Base-by-base conservation (phyloP, 2,329 filamentous ascomycete genomes). In the Arthrobotrys conoides region DNA sequence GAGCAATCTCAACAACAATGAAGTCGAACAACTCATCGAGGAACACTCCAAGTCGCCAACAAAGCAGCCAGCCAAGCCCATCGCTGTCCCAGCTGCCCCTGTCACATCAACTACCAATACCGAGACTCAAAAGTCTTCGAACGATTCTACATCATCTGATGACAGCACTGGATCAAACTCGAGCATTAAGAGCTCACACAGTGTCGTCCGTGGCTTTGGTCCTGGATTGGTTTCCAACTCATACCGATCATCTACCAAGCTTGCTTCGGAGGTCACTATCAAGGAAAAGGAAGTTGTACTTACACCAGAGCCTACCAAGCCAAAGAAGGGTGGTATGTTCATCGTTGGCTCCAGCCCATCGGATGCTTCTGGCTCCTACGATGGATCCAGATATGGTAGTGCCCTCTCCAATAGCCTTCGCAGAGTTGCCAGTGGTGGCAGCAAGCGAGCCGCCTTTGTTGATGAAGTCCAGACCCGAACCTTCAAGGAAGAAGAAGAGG, bases 131-230 rank as follows among this genome's bases (percentile, higher is more conserved):
- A 79, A 68, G 38, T 24, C 55, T 48, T 79, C 76, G 4, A 73
- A 36, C 38, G 69, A 79, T 18, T 79, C 76, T 33, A 73, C 76
- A 69, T 46, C 69, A 22, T 69, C 73, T 51, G 53, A 72, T 18
- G 59, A 80, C 30, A 72, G 75, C 51, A 59, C 77, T 33, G 80
- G 76, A 5, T 80, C 80, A 38, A 81, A 81, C 68, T 67, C 73
- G 12, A 81, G 80, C 66, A 66, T 84, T 5, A 85, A 90, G 80
- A 88, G 88, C 81, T 87, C 87, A 14, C 88, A 90, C 77, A 94
- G 91, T 80, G 89, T 97, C 73, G 91, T 97, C 66, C 92, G 93
- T 80, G 94, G 94, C 73, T 97, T 97, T 85, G 93, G 92, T 4
- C 93, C 92, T 1, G 91, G 92, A 27, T 90, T 91, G 77, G 87